A percentile compares a stretch with the other conserved stretches of the same genome.
phyloP scores from a whole-genome alignment of 1,284 basidiomycete species.

The Boletus smithii region DNA sequence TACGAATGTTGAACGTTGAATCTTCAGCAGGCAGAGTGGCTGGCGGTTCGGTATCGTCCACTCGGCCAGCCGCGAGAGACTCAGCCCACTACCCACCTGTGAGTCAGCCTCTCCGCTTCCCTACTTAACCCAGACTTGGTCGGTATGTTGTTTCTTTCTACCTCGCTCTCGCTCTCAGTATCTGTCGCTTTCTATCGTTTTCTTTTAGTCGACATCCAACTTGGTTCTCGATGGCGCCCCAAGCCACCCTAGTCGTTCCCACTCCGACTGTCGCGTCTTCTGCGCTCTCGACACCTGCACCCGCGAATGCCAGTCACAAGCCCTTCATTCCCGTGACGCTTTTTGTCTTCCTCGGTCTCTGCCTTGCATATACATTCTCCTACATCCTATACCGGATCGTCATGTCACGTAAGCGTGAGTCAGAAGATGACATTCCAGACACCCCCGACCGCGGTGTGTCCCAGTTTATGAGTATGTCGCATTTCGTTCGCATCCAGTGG shows the following conservation, averaged over 20 bases:
- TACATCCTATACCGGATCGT: conserved; percentile 30
- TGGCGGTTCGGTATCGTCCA: neutral
- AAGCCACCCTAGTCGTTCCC: conserved; percentile 8
- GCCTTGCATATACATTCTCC: conserved; percentile 26
- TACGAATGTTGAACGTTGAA: neutral
- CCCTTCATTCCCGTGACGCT: conserved; percentile 20
- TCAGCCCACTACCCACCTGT: neutral
- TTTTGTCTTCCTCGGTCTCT: conserved; percentile 25
- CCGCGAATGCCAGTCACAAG: neutral
- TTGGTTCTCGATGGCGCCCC: conserved; percentile 26
- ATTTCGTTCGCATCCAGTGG: neutral
- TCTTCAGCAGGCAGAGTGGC: conserved; percentile 1
- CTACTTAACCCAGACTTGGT: conserved; percentile 12
- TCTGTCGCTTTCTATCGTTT: conserved; percentile 10
- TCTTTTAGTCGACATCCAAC: conserved; percentile 2
- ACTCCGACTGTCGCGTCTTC: conserved; percentile 4
- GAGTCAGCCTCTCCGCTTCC: conserved; percentile 26
- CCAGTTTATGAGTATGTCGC: conserved; percentile 31
- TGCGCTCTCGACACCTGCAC: conserved; percentile 1
- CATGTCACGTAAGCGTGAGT: conserved; percentile 15
- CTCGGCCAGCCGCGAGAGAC: conserved; percentile 8
- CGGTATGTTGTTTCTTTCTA: conserved; percentile 16
- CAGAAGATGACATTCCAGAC: conserved; percentile 15
- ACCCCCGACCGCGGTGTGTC: conserved; percentile 25
- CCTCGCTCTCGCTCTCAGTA: conserved; percentile 2